Evolutionary conservation across 2,329 filamentous ascomycete genomes (phyloP).

Genomic region (Diaporthe velutina): DNA sequence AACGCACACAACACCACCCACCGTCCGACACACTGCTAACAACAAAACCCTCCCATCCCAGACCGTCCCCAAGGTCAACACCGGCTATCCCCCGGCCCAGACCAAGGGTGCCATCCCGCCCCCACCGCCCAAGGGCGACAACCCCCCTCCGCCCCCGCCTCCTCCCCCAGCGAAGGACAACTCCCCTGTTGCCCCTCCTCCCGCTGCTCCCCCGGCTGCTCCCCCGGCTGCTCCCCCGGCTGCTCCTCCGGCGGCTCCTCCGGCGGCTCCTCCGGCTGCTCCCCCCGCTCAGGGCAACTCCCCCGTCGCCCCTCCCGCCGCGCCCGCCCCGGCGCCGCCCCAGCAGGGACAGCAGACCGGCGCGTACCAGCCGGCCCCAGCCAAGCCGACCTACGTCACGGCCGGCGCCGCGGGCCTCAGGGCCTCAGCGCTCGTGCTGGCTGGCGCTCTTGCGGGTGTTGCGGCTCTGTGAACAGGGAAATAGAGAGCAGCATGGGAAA

Average conservation of each 20-base stretch:
- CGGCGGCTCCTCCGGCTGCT: background rate
- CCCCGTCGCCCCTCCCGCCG: background rate
- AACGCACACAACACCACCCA: too few relatives aligned
- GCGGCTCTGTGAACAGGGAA: conserved; percentile 46
- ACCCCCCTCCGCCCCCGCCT: background rate
- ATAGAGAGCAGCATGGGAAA: background rate
- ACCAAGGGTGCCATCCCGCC: background rate
- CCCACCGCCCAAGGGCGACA: background rate
- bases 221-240: background rate
- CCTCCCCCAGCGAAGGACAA: conserved; percentile 8
- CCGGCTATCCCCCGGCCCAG: background rate
- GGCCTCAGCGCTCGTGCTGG: conserved; percentile 3
- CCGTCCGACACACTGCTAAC: background rate
- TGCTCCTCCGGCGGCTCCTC: background rate
- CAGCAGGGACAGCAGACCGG: conserved; percentile 31
- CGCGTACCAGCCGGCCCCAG: conserved; percentile 38
- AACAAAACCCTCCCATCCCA: background rate
- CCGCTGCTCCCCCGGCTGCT: background rate
- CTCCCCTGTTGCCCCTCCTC: background rate
- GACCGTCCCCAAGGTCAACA: conserved; percentile 3
- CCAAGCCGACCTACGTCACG: conserved; percentile 46
- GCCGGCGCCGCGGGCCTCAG: conserved; percentile 42
- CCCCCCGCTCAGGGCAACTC: conserved; percentile 2
- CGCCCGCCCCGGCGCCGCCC: conserved; percentile 38
- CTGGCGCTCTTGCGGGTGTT: conserved; percentile 33